Conservation (phyloP, 2,329 filamentous ascomycete genomes). For the Harringtonia aguacate region DNA sequence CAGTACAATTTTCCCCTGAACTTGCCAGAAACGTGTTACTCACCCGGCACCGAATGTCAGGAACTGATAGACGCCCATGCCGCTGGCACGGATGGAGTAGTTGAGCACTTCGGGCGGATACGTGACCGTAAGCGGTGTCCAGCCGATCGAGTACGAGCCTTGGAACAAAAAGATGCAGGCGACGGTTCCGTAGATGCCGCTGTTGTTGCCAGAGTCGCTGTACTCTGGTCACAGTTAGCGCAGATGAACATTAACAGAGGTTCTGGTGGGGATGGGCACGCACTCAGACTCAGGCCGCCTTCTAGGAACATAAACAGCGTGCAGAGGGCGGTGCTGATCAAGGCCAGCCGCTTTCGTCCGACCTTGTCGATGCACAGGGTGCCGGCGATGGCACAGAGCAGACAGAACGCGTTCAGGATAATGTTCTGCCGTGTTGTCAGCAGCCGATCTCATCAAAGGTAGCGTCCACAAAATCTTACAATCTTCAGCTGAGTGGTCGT, state of each 20-base stretch:
- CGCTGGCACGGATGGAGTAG: neutral
- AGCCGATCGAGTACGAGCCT: neutral
- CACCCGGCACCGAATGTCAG: too few relatives aligned
- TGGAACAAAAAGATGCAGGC: neutral
- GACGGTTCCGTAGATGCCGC: conserved; percentile 3
- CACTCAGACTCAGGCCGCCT: neutral
- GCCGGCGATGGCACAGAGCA: neutral
- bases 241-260: too few relatives aligned
- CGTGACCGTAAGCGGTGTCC: neutral
- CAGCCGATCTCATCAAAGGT: neutral
- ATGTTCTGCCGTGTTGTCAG: neutral
- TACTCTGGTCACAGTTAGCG: neutral
- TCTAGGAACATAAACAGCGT: neutral
- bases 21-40: too few relatives aligned
- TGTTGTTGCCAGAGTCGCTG: neutral
- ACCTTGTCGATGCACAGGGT: neutral
- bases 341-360: neutral
- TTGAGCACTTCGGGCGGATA: conserved; percentile 1
- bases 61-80: neutral
- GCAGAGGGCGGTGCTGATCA: neutral
- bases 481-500: neutral
- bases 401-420: neutral
- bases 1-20: too few relatives aligned
- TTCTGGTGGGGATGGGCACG: too few relatives aligned
- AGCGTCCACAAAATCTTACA: too few relatives aligned